phyloP scores from a whole-genome alignment of 352 stramenopile genomes.

The Globisporangium lucens region DNA sequence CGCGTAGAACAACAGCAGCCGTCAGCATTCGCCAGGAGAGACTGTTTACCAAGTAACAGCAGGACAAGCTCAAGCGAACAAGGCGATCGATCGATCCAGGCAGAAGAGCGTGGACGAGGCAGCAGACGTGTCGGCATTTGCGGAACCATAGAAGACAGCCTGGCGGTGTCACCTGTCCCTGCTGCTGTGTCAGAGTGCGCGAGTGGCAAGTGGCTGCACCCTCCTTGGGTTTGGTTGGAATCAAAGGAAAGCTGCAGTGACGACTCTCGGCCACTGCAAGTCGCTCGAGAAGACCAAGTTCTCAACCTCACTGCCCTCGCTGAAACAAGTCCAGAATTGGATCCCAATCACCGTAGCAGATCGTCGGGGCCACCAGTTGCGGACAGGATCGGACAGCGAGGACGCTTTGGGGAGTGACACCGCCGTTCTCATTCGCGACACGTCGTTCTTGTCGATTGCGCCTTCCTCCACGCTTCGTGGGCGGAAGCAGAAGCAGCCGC shows the following conservation, averaged over 20 bases:
- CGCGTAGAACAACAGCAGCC: background rate
- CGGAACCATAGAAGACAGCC: background rate
- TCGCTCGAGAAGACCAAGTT: conserved; percentile 25
- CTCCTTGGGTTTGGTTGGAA: background rate
- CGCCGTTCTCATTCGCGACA: conserved; percentile 15
- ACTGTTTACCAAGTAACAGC: conserved; percentile 1
- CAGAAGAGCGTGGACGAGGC: background rate
- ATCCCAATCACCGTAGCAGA: background rate
- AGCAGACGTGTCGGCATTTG: background rate
- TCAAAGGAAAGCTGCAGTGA: background rate
- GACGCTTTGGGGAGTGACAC: conserved; percentile 22
- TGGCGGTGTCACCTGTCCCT: background rate
- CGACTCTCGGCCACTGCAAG: conserved; percentile 9
- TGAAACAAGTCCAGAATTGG: background rate
- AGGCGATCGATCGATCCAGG: background rate
- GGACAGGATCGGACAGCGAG: conserved; percentile 1
- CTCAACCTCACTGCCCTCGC: conserved; percentile 22
- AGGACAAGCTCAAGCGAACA: background rate
- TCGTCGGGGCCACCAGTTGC: background rate
- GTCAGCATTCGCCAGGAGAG: background rate
- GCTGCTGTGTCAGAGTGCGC: background rate
- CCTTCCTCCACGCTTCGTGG: conserved; percentile 23
- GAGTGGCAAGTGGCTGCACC: background rate
- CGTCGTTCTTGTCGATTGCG: conserved; percentile 4
- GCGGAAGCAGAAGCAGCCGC: conserved; percentile 22